phyloP scores from a whole-genome alignment of 1,284 basidiomycete genomes.

The Sporisorium scitamineum region DNA sequence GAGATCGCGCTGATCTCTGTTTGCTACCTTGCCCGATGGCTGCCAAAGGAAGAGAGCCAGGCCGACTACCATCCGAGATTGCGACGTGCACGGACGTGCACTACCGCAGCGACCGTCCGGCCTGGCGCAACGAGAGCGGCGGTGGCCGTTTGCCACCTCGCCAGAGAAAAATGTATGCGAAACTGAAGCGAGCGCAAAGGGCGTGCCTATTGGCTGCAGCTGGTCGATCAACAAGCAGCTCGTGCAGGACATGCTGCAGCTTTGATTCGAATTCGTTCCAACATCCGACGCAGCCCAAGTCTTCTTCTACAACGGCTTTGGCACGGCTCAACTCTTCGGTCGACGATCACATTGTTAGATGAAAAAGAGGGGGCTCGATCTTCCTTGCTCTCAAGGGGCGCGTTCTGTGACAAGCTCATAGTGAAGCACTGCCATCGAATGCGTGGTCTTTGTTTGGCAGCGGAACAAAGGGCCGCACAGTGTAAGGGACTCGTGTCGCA shows the following conservation, averaged over 20 bases:
- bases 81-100: not conserved
- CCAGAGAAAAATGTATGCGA: slow-evolving; percentile 5
- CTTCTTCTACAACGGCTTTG: not conserved
- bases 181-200: slow-evolving; percentile 8
- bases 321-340: not conserved
- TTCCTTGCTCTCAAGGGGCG: not conserved
- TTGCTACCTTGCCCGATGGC: too few species aligned
- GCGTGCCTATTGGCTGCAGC: slow-evolving; percentile 29
- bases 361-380: not conserved
- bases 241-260: slow-evolving; percentile 26
- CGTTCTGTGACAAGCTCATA: not conserved
- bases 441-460: not conserved
- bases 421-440: not conserved
- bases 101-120: not conserved
- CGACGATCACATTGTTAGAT: not conserved
- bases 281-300: not conserved
- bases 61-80: too few species aligned
- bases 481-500: too few species aligned
- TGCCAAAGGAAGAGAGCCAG: too few species aligned
- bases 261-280: slow-evolving; percentile 1
- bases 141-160: not conserved
- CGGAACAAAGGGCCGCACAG: not conserved
- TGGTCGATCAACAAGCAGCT: slow-evolving; percentile 25
- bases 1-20: too few species aligned
- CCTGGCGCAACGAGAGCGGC: slow-evolving; percentile 11